Base-by-base conservation (phyloP, 176 grass and related monocot species). In the Dactylis glomerata region DNA sequence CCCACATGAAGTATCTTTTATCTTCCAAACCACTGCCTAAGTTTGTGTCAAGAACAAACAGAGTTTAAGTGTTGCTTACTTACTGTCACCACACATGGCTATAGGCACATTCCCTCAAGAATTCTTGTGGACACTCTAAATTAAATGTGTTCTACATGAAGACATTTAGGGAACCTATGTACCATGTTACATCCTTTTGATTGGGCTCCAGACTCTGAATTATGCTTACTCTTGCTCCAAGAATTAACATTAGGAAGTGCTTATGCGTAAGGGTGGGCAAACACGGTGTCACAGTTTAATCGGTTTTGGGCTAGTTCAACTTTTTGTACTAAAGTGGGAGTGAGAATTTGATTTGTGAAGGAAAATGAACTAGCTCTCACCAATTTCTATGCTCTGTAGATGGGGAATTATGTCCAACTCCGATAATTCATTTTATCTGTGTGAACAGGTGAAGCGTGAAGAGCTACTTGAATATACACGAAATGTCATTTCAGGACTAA, bases 401-500 rank as follows among this genome's bases (percentile, higher is more conserved):
- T 72, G 10, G 49, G 10, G 26, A 68, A 47, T 46, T 69, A 23
- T 51, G 5, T 33, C 13, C 3, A 58, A 49, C 59, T 50, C 12
- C 5, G 27, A 37, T 76, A 13, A 66, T 68, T 42, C 38, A 76
- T 23, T 76, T 28, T 76, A 69, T 59, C 9, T 81, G 50, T 82
- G 66, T 86, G 63, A 77, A 63, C 91, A 98, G 96, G 96, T 93
- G 71, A 98, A 98, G 78, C 91, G 89, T 51, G 96, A 95, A 49
- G 96, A 98, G 55, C 85, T 98, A 6, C 92, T 98, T 89, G 89
- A 98, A 87, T 98, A 92, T 84, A 90, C 91, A 49, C 92, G 93
- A 85, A 83, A 84, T 79, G 90, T 90, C 37, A 95, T 98, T 90
- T 89, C 89, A 83, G 96, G 96, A 78, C 81, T 98, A 19, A 95